Base-by-base conservation (phyloP, 176 grass and related monocot genomes). In the Phoenix dactylifera region DNA sequence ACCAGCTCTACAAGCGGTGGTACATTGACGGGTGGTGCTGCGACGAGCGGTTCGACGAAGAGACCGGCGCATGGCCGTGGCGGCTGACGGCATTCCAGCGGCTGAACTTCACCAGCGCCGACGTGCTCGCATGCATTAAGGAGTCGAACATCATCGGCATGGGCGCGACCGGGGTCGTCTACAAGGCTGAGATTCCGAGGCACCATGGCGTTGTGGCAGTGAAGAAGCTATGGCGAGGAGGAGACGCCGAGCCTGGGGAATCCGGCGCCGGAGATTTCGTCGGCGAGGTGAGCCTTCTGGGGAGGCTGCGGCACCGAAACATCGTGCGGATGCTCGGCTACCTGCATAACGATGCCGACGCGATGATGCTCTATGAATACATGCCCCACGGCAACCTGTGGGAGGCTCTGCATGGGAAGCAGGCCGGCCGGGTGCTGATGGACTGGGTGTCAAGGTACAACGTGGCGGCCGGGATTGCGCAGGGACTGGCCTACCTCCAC, bases 301-400 rank as follows among this genome's bases (percentile, higher is more conserved):
- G 93, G 1, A 81, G 87, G 14, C 78, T 97, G 35, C 72, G 93
- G 4, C 93, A 97, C 76, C 78, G 87, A 7, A 97, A 97, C 63
- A 76, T 97, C 4, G 83, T 97, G 48, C 81, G 84, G 16, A 88
- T 97, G 83, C 81, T 97, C 25, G 93, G 93, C 10, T 97, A 91
- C 85, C 73, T 97, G 54, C 84, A 81, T 55, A 97, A 97, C 51
- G 77, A 91, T 66, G 4, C 65, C 24, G 93, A 97, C 55, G 88
- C 87, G 3, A 91, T 97, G 93, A 89, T 97, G 74, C 24, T 97
- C 15, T 97, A 97, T 72, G 93, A 97, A 71, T 88, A 91, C 63
- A 91, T 97, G 93, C 78, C 80, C n/a, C 88, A 91, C 60, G 93
- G 93, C 6, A 91, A 81, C 78, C 74, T 97, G 56, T 97, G 93